These are phyloP conservation scores for Solanum piurae DNA, from an alignment of 257 asterid species.

Conservation along the genomic window DNA sequence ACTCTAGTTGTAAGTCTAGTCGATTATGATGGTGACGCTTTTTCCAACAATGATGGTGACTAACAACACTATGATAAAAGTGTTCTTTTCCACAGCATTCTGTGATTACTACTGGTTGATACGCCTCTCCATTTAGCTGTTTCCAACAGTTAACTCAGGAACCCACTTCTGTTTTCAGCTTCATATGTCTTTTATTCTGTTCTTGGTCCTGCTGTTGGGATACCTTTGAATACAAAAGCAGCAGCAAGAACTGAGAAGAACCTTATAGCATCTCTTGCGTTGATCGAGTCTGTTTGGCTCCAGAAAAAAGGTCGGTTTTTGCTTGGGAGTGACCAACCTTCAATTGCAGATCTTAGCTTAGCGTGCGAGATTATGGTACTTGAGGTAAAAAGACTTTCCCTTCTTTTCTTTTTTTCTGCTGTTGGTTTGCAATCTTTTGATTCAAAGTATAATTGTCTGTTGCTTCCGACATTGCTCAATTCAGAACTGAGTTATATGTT, in stretches of 20 bases:
- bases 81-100: background rate
- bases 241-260: slow-evolving; percentile 61
- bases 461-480: background rate
- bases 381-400: slow-evolving; percentile 34
- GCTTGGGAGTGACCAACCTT: slow-evolving; percentile 67
- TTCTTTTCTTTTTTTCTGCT: background rate
- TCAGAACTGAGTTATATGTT: background rate
- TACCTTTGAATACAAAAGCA: slow-evolving; percentile 44
- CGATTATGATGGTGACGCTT: background rate
- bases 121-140: background rate
- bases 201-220: slow-evolving; percentile 56
- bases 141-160: slow-evolving; percentile 2
- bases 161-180: slow-evolving; percentile 26
- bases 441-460: background rate
- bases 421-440: background rate
- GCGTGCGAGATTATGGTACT: slow-evolving; percentile 83
- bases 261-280: slow-evolving; percentile 51
- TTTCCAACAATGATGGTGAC: background rate
- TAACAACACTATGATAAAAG: background rate
- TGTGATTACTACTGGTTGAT: background rate
- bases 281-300: slow-evolving; percentile 71
- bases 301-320: slow-evolving; percentile 55
- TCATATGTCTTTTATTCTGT: slow-evolving; percentile 28
- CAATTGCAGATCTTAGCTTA: slow-evolving; percentile 83
- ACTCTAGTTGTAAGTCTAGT: background rate